Conservation (phyloP, 2,329 filamentous ascomycete genomes). For the Metarhizium robertsii region DNA sequence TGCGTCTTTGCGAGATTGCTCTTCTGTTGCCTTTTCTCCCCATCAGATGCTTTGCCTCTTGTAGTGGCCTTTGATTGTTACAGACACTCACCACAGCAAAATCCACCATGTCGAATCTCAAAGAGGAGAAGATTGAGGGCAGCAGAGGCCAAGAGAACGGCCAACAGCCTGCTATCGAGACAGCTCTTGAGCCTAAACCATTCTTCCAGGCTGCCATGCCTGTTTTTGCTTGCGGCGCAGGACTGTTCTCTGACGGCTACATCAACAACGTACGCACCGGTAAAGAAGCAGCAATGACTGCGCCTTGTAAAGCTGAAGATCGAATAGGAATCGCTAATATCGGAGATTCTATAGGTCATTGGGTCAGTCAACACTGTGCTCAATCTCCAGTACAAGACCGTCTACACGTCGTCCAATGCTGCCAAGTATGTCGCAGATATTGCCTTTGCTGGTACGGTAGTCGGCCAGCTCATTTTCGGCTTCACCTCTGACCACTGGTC, state of each 20-base stretch:
- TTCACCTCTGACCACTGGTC: conserved; percentile 78
- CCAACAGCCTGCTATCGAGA: conserved; percentile 6
- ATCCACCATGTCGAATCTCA: conserved; percentile 4
- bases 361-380: conserved; percentile 79
- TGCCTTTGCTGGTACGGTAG: conserved; percentile 76
- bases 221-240: conserved; percentile 80
- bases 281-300: no score
- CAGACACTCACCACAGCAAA: neutral
- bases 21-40: neutral
- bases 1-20: neutral
- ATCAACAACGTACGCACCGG: conserved; percentile 63
- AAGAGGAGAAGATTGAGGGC: neutral
- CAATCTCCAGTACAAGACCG: conserved; percentile 52
- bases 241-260: conserved; percentile 86
- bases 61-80: no score
- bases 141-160: neutral
- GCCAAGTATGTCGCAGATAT: conserved; percentile 71
- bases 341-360: conserved; percentile 51
- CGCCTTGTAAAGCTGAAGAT: neutral
- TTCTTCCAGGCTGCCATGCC: conserved; percentile 36
- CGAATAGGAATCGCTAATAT: neutral
- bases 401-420: conserved; percentile 61
- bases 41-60: no score
- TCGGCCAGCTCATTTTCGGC: conserved; percentile 75
- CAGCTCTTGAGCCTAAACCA: conserved; percentile 9